phyloP scores from a whole-genome alignment of 805 yeast species.

The Lipomyces chichibuensis region DNA sequence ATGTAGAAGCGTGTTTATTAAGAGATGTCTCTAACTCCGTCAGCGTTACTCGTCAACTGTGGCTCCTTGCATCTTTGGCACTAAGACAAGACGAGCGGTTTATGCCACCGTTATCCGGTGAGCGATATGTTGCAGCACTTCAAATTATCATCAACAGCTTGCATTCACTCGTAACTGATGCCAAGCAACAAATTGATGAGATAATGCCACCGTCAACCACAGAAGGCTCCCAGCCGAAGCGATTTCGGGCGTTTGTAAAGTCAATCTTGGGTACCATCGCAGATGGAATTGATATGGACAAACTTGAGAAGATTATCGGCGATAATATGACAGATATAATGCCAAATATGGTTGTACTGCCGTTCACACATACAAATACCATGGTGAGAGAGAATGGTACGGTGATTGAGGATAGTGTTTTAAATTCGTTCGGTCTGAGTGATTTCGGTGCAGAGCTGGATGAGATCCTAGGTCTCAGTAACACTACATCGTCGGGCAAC shows the following conservation, averaged over 20 bases:
- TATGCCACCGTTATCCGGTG: slow-evolving; percentile 9
- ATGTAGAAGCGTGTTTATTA: neutral
- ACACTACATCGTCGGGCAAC: neutral
- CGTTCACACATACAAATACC: neutral
- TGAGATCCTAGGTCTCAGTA: neutral
- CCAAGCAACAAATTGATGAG: neutral
- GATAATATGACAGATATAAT: slow-evolving; percentile 1
- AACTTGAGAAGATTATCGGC: slow-evolving; percentile 4
- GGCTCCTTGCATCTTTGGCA: slow-evolving; percentile 12
- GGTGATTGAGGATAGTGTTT: neutral
- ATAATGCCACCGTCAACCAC: neutral
- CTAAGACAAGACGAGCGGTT: slow-evolving; percentile 6
- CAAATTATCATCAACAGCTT: neutral
- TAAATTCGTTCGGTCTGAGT: slow-evolving; percentile 1
- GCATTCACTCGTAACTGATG: neutral
- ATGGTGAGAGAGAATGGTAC: slow-evolving; percentile 1
- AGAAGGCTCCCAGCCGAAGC: neutral
- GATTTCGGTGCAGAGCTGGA: slow-evolving; percentile 1
- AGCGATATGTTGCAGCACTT: slow-evolving; percentile 2
- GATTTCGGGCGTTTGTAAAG: neutral
- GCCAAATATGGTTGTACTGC: slow-evolving; percentile 5
- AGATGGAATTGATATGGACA: slow-evolving; percentile 1
- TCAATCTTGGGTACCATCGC: neutral
- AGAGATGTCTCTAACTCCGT: neutral
- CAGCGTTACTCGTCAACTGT: slow-evolving; percentile 14